phyloP scores from a whole-genome alignment of 176 grass and related monocot genomes.

The Oryza rufipogon region DNA sequence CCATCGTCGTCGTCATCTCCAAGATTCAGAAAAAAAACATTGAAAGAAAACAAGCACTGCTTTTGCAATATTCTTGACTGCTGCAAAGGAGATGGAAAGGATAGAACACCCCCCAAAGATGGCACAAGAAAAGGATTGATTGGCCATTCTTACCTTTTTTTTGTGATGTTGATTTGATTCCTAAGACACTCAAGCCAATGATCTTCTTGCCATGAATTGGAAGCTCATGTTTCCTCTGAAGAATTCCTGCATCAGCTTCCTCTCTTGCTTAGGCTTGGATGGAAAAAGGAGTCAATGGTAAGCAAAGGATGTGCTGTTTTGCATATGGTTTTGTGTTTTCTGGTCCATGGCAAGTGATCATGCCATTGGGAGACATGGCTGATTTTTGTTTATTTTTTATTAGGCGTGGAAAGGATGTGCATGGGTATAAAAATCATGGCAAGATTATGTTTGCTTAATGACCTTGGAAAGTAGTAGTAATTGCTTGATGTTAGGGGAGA shows the following conservation, averaged over 20 bases:
- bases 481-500: not conserved
- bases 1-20: not conserved
- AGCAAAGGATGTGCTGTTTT: conserved; percentile 1
- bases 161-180: conserved; percentile 38
- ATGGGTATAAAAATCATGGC: conserved; percentile 12
- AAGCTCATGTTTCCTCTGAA: conserved; percentile 10
- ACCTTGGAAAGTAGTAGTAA: not conserved
- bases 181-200: conserved; percentile 17
- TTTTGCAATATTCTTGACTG: conserved; percentile 30
- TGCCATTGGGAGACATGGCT: conserved; percentile 5
- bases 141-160: conserved; percentile 37
- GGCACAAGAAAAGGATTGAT: conserved; percentile 11
- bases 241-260: not conserved
- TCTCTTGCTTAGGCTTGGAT: not conserved
- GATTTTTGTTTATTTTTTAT: conserved; percentile 34
- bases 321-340: conserved; percentile 19
- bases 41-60: conserved; percentile 38
- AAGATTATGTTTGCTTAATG: conserved; percentile 39
- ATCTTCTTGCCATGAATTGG: conserved; percentile 35
- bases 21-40: conserved; percentile 22
- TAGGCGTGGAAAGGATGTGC: conserved; percentile 44
- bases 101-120: not conserved
- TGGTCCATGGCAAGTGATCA: conserved; percentile 30
- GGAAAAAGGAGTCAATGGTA: conserved; percentile 17
- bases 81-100: conserved; percentile 22